These are phyloP conservation scores for Tilletia caries DNA, from an alignment of 1,284 basidiomycete genomes.

Conservation along the genomic window DNA sequence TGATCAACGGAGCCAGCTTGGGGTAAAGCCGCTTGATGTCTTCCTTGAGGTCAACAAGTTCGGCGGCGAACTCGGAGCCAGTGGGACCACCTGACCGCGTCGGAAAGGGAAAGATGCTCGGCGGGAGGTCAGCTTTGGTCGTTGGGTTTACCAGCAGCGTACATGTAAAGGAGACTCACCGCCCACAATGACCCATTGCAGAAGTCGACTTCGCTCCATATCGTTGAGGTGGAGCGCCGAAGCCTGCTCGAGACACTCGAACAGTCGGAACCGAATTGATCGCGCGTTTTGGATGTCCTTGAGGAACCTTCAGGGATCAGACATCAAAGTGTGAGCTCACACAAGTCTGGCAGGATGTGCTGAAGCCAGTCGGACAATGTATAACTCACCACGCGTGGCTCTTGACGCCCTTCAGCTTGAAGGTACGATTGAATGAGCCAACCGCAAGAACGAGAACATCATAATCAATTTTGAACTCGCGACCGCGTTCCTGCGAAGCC, in stretches of 20 bases:
- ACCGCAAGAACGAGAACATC: slow-evolving; percentile 81
- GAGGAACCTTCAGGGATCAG: slow-evolving; percentile 52
- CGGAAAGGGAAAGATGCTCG: too few relatives aligned
- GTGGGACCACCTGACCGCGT: slow-evolving; percentile 31
- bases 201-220: slow-evolving; percentile 16
- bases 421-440: slow-evolving; percentile 75
- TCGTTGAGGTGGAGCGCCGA: slow-evolving; percentile 57
- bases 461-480: slow-evolving; percentile 28
- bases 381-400: slow-evolving; percentile 34
- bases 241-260: slow-evolving; percentile 77
- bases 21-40: slow-evolving; percentile 64
- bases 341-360: not conserved
- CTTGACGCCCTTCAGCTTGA: slow-evolving; percentile 58
- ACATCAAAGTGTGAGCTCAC: not conserved
- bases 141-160: too few relatives aligned
- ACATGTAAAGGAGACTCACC: too few relatives aligned
- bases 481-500: slow-evolving; percentile 14
- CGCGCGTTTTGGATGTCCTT: slow-evolving; percentile 79
- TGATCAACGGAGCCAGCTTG: slow-evolving; percentile 22
- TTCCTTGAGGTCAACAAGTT: slow-evolving; percentile 75
- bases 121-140: too few relatives aligned
- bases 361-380: not conserved
- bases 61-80: slow-evolving; percentile 58
- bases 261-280: slow-evolving; percentile 70
- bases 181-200: slow-evolving; percentile 13